A percentile compares a stretch with the other conserved stretches of the same genome.
Evolutionary conservation across 306 rosid genomes (phyloP).

Genomic region (Castanea sativa): DNA sequence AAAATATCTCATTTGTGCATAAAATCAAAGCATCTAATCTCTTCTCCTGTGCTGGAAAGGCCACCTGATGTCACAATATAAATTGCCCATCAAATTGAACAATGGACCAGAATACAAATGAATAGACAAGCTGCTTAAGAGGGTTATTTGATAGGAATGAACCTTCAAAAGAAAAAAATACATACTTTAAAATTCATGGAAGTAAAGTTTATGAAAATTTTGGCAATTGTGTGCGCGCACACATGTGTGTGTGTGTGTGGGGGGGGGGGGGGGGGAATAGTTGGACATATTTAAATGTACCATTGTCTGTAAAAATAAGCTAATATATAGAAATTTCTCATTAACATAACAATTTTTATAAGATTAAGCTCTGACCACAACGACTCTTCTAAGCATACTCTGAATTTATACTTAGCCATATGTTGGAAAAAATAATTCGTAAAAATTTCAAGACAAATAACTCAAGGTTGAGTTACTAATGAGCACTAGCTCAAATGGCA

Average conservation of each 20-base stretch:
- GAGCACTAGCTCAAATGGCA: too few relatives aligned
- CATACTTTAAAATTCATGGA: neutral
- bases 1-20: conserved; percentile 72
- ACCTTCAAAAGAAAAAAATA: neutral
- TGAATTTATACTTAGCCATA: neutral
- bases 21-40: conserved; percentile 82
- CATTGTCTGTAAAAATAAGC: neutral
- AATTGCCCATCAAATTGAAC: neutral
- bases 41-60: conserved; percentile 89
- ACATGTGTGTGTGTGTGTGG: rapidly evolving
- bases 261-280: neutral
- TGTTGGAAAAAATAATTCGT: neutral
- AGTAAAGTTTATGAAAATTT: neutral
- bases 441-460: neutral
- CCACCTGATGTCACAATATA: conserved; percentile 54
- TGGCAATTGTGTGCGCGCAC: neutral
- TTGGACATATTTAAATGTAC: neutral
- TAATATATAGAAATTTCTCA: neutral
- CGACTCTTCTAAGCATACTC: neutral
- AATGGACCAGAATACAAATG: conserved; percentile 3
- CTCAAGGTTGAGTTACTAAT: neutral
- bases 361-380: neutral
- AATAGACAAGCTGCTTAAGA: neutral
- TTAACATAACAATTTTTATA: neutral
- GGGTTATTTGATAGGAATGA: conserved; percentile 1